Percentiles rank a stretch among this genome's conserved stretches.
These are phyloP conservation scores for Paecilomyces niveus DNA, from an alignment of 2,329 filamentous ascomycete genomes.

Conservation along the genomic window DNA sequence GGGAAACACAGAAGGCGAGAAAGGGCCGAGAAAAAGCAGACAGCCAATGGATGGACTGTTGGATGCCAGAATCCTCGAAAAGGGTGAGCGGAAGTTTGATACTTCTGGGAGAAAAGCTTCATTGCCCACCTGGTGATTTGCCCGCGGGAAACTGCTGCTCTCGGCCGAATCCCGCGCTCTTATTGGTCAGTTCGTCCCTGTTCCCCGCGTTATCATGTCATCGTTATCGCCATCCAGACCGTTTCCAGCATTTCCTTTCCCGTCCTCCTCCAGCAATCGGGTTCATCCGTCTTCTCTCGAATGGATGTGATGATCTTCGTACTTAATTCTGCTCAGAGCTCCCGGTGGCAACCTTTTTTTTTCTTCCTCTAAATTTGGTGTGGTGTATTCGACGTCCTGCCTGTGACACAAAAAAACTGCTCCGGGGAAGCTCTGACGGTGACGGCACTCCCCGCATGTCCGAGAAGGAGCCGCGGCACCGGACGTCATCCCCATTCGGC, in stretches of 20 bases:
- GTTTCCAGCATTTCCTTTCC: background rate
- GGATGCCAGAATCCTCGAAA: background rate
- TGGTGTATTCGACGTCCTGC: background rate
- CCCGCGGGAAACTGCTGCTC: slow-evolving; percentile 1
- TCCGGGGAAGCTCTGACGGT: background rate
- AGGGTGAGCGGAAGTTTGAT: slow-evolving; percentile 11
- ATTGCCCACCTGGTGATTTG: background rate
- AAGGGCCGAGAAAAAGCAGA: background rate
- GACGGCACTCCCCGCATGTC: background rate
- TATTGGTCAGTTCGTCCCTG: background rate
- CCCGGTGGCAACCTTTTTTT: background rate
- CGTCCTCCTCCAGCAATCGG: background rate
- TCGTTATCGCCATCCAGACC: background rate
- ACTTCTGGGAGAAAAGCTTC: background rate
- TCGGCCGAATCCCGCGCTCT: background rate
- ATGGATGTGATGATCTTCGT: background rate
- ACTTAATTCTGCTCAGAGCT: background rate
- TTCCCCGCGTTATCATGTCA: slow-evolving; percentile 1
- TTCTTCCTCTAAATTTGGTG: background rate
- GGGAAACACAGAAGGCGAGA: background rate
- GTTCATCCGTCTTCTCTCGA: background rate
- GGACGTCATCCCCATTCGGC: background rate
- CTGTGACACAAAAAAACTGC: too few relatives aligned
- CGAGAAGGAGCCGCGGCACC: background rate
- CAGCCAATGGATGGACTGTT: background rate